A percentile compares a stretch with the other conserved stretches of the same genome.
Conservation (phyloP, 495 filamentous ascomycete species). For the Gamarada debralockiae region DNA sequence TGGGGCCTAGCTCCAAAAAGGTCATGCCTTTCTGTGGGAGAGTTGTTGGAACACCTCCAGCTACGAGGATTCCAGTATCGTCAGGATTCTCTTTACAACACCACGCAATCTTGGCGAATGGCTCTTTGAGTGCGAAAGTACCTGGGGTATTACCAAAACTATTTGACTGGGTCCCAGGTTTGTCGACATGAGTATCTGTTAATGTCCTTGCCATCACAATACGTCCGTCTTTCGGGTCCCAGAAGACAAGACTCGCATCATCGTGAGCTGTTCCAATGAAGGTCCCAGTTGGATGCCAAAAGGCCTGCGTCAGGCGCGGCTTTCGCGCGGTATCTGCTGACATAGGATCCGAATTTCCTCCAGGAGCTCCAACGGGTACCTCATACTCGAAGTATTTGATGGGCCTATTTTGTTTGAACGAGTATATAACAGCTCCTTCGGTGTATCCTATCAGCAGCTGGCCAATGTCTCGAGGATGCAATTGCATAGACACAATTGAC, state of each 20-base stretch:
- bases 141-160: conserved; percentile 31
- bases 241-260: conserved; percentile 84
- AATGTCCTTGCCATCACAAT: conserved; percentile 80
- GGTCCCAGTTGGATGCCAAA: conserved; percentile 94
- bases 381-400: conserved; percentile 80
- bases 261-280: conserved; percentile 87
- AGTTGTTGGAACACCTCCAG: conserved; percentile 67
- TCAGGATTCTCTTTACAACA: conserved; percentile 81
- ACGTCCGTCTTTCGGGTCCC: conserved; percentile 91
- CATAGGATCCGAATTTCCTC: conserved; percentile 58
- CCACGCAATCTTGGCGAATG: conserved; percentile 77
- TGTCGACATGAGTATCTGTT: conserved; percentile 64
- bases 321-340: conserved; percentile 47
- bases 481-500: conserved; percentile 64
- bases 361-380: conserved; percentile 76
- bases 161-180: conserved; percentile 34
- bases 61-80: conserved; percentile 84
- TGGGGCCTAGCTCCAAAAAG: conserved; percentile 83
- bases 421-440: conserved; percentile 82
- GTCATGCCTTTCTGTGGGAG: conserved; percentile 70
- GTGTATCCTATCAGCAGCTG: conserved; percentile 83
- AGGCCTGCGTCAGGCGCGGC: conserved; percentile 69
- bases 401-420: conserved; percentile 82
- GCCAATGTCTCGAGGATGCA: conserved; percentile 93
- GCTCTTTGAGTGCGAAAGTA: conserved; percentile 55